Evolutionary conservation across 2,329 filamentous ascomycete species (phyloP).

Genomic region (Paracorniculantispora psalliotae): DNA sequence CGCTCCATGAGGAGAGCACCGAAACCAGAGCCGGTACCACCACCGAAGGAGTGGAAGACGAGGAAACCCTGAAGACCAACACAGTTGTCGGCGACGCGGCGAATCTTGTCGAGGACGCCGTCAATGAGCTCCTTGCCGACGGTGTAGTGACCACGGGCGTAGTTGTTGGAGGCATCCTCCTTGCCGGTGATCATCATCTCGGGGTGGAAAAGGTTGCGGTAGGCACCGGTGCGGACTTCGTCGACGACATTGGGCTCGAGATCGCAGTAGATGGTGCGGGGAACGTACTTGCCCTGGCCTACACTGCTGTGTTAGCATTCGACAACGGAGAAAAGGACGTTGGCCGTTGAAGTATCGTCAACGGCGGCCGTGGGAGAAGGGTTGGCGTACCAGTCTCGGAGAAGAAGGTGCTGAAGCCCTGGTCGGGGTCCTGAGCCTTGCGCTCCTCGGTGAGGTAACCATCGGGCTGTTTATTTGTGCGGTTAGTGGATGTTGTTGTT

Average conservation of each 20-base stretch:
- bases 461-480: slow-evolving; percentile 64
- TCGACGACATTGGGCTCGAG: slow-evolving; percentile 99
- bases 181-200: slow-evolving; percentile 99
- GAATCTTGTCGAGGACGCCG: slow-evolving; percentile 94
- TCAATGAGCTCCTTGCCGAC: slow-evolving; percentile 99
- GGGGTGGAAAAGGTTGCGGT: slow-evolving; percentile 95
- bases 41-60: slow-evolving; percentile 99
- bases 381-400: slow-evolving; percentile 82
- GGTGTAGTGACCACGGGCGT: slow-evolving; percentile 98
- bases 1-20: slow-evolving; percentile 98
- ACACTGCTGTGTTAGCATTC: slow-evolving; percentile 19
- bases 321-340: not conserved
- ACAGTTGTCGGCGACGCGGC: slow-evolving; percentile 96
- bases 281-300: slow-evolving; percentile 99
- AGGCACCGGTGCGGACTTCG: slow-evolving; percentile 95
- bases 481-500: slow-evolving; percentile 9
- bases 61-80: slow-evolving; percentile 97
- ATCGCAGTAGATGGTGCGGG: slow-evolving; percentile 98
- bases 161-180: slow-evolving; percentile 99
- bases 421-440: slow-evolving; percentile 86
- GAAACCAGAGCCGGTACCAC: slow-evolving; percentile 97
- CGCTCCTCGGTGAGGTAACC: slow-evolving; percentile 98
- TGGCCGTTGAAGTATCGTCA: not conserved
- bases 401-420: slow-evolving; percentile 99
- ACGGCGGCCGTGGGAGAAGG: not conserved